Evolutionary conservation across 2,329 filamentous ascomycete genomes (phyloP).

Genomic region (Venturia effusa): DNA sequence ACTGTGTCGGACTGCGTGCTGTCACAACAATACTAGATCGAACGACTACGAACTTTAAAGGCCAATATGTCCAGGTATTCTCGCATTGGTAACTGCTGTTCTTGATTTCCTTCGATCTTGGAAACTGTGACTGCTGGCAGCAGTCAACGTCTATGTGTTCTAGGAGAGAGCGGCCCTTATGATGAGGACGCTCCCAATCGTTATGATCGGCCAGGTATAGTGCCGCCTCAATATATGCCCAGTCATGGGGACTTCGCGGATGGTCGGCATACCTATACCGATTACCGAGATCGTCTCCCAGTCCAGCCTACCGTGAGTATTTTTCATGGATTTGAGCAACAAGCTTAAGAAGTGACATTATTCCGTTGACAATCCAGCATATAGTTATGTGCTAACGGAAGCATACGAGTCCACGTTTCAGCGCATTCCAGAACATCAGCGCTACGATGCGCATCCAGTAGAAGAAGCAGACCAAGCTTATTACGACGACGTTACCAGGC

Average conservation of each 20-base stretch:
- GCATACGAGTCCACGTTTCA: constrained; percentile 44
- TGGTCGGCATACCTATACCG: not conserved
- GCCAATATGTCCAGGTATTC: not conserved
- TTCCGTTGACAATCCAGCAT: constrained; percentile 57
- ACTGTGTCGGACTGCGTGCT: not conserved
- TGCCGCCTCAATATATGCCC: not conserved
- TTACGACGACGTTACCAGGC: constrained; percentile 57
- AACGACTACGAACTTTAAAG: not conserved
- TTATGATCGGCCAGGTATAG: not conserved
- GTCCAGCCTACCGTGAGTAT: not conserved
- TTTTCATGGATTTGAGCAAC: not conserved
- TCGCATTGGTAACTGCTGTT: not conserved
- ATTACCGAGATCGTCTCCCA: not conserved
- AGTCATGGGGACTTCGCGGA: constrained; percentile 1
- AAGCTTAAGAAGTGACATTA: constrained; percentile 37
- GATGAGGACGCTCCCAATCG: not conserved
- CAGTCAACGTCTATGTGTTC: not conserved
- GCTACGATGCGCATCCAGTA: constrained; percentile 60
- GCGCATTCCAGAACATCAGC: constrained; percentile 44
- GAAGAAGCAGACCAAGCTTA: constrained; percentile 43
- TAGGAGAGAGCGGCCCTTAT: not conserved
- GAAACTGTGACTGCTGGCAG: not conserved
- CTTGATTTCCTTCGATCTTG: not conserved
- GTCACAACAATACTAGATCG: not conserved
- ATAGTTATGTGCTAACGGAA: constrained; percentile 52